Evolutionary conservation across 2,329 filamentous ascomycete genomes (phyloP).

Genomic region (Colletotrichum noveboracense): DNA sequence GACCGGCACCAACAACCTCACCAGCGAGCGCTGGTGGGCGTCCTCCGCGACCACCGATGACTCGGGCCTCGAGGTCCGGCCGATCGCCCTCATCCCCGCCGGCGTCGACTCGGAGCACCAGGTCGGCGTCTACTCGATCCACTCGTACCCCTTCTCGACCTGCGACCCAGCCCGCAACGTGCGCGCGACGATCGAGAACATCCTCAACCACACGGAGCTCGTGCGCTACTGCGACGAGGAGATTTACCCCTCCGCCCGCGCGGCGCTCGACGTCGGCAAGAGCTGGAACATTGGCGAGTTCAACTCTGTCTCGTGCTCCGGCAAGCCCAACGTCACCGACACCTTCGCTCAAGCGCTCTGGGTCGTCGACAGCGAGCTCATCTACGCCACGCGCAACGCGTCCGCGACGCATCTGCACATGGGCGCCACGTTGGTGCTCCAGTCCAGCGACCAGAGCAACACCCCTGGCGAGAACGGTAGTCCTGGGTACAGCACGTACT

Average conservation of each 20-base stretch:
- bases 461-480: conserved; percentile 1
- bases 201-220: conserved; percentile 19
- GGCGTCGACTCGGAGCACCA: conserved; percentile 21
- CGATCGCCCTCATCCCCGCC: conserved; percentile 21
- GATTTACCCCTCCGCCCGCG: conserved; percentile 8
- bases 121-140: conserved; percentile 18
- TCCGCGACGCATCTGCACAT: conserved; percentile 38
- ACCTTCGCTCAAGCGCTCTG: conserved; percentile 45
- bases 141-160: conserved; percentile 16
- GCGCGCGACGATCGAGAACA: conserved; percentile 8
- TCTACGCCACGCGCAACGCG: conserved; percentile 42
- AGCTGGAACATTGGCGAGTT: conserved; percentile 39
- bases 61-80: conserved; percentile 19
- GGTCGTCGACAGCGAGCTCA: conserved; percentile 40
- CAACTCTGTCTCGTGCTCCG: conserved; percentile 45
- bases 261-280: conserved; percentile 10
- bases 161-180: conserved; percentile 1
- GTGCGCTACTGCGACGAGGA: conserved; percentile 18
- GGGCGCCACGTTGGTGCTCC: conserved; percentile 22
- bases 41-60: conserved; percentile 24
- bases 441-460: conserved; percentile 20
- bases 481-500: conserved; percentile 22
- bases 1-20: not conserved
- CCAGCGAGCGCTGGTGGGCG: conserved; percentile 21
- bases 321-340: conserved; percentile 42